Evolutionary conservation across 2,329 filamentous ascomycete genomes (phyloP).

Genomic region (Lasiodiplodia sp.): DNA sequence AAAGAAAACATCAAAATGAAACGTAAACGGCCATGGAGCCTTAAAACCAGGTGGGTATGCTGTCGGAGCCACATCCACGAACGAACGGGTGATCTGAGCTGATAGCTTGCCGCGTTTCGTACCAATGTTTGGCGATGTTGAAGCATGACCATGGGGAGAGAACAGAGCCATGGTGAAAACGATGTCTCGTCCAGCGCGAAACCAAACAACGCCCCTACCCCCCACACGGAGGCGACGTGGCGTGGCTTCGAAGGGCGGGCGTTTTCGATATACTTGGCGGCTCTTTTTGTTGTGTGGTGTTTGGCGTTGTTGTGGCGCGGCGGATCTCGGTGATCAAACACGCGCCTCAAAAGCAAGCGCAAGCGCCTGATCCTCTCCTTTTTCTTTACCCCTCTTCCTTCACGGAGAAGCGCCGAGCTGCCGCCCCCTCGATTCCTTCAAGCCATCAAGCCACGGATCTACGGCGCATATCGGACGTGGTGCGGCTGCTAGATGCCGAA

Average conservation of each 20-base stretch:
- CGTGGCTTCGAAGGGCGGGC: background rate
- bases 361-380: background rate
- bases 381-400: background rate
- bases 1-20: background rate
- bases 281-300: background rate
- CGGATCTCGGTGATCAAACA: constrained; percentile 28
- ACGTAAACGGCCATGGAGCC: background rate
- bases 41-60: constrained; percentile 2
- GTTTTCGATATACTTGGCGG: background rate
- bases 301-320: constrained; percentile 23
- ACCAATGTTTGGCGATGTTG: background rate
- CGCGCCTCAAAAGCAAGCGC: constrained; percentile 7
- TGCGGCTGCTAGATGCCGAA: constrained; percentile 1
- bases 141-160: constrained; percentile 2
- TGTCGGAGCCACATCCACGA: background rate
- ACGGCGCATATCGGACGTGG: background rate
- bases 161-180: background rate
- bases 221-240: background rate
- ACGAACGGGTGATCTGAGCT: background rate
- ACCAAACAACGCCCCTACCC: background rate
- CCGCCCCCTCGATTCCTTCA: background rate
- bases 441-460: constrained; percentile 21
- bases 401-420: constrained; percentile 18
- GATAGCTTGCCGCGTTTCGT: constrained; percentile 1
- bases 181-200: background rate